phyloP scores from a whole-genome alignment of 495 filamentous ascomycete species.

The Astrothelium subdiscretum region DNA sequence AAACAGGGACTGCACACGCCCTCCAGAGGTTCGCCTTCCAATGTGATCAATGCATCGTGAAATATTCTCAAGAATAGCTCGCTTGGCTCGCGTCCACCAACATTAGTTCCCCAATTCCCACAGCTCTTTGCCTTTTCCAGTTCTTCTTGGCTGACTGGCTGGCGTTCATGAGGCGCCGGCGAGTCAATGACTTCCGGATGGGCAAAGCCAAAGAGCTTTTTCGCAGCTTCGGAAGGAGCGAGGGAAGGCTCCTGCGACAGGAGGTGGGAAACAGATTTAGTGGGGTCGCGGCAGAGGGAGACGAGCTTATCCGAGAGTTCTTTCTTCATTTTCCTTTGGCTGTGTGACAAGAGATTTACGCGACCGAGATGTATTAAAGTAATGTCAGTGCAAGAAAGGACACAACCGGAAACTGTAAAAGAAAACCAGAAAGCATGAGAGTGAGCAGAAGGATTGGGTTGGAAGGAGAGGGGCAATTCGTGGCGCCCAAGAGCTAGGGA shows the following conservation, averaged over 20 bases:
- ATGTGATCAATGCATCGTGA: slow-evolving; percentile 49
- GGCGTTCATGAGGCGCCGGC: slow-evolving; percentile 12
- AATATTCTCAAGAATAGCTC: slow-evolving; percentile 58
- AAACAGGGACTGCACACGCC: slow-evolving; percentile 57
- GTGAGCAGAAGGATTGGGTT: neutral
- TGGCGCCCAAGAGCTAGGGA: neutral
- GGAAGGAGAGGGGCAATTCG: neutral
- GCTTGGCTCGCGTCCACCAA: slow-evolving; percentile 40
- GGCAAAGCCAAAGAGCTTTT: slow-evolving; percentile 38
- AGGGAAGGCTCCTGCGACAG: slow-evolving; percentile 41
- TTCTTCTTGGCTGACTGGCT: slow-evolving; percentile 27
- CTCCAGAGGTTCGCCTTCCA: slow-evolving; percentile 42
- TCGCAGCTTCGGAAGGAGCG: slow-evolving; percentile 40
- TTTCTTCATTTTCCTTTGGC: slow-evolving; percentile 10
- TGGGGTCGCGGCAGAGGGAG: slow-evolving; percentile 36
- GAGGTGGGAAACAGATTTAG: slow-evolving; percentile 44
- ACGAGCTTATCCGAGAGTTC: slow-evolving; percentile 36
- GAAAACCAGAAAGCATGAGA: neutral
- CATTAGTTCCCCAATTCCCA: slow-evolving; percentile 49
- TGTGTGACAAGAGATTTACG: neutral
- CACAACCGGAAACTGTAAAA: too few species aligned
- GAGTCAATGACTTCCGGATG: slow-evolving; percentile 10
- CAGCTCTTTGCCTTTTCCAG: slow-evolving; percentile 44
- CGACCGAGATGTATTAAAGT: neutral
- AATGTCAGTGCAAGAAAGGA: too few species aligned